Evolutionary conservation across 805 yeast species (phyloP), one percentile per base, ranked within the genome.

Genomic region (Pichia insulana): DNA sequence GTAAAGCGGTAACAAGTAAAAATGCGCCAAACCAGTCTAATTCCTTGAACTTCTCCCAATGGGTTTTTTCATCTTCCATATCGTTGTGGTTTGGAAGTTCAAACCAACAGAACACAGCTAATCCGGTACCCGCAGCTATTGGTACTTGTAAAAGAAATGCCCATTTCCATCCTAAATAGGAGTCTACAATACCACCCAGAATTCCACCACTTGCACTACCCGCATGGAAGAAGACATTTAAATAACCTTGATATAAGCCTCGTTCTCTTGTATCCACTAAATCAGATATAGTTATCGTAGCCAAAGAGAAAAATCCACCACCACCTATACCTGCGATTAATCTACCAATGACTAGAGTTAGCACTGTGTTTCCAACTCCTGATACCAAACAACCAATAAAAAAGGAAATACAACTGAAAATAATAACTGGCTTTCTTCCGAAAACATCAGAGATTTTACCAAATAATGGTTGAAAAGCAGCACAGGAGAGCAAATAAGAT

Each of bases 291-390:
- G 88, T 71, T 44, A 87, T 82, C 7, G 95, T 80, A 15, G 85
- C 74, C 50, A 86, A 64, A 0, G 89, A 71, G 39, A 80, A 76
- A 54, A 87, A 73, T 1, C 96, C 96, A 6, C 95, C 92, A 10
- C 92, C 95, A 19, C 96, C 96, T 43, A 83, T 72, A 16, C 96
- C 96, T 20, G 94, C 79, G 39, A 87, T 68, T 47, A 85, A 76
- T 52, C 86, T 66, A 4, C 83, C 83, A 25, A 73, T 47, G 53
- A 73, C 55, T 59, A 76, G 59, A 56, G 61, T n/a, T 68, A 66
- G 30, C 53, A 70, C 51, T 61, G 69, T 42, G 57, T 58, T 26
- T 49, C 61, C 73, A 2, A 67, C 30, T 8, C 70, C 70, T 52
- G 73, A 72, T 33, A 71, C 52, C 0, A 56, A 47, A 37, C 71